These are phyloP conservation scores for Leptodermis oblonga DNA, from an alignment of 257 asterid genomes.

Conservation along the genomic window DNA sequence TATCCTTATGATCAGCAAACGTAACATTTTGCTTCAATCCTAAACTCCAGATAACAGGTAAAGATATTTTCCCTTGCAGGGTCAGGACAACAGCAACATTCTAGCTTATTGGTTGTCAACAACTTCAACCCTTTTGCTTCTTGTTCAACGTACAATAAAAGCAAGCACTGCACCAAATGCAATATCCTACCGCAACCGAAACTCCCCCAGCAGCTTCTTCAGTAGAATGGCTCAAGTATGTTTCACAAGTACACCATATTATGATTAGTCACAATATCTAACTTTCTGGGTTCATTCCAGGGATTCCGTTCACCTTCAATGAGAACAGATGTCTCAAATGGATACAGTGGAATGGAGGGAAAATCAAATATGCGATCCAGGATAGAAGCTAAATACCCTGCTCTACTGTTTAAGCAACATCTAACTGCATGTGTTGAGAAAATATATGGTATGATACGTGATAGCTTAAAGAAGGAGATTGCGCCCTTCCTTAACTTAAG, in stretches of 20 bases:
- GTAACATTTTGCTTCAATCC: constrained; percentile 10
- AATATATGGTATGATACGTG: constrained; percentile 85
- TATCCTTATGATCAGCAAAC: neutral
- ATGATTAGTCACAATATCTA: constrained; percentile 11
- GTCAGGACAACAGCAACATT: constrained; percentile 51
- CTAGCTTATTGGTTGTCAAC: constrained; percentile 91
- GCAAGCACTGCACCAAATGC: constrained; percentile 59
- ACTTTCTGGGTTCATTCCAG: constrained; percentile 38
- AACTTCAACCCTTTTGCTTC: constrained; percentile 79
- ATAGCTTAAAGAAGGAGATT: constrained; percentile 82
- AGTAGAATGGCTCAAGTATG: constrained; percentile 91
- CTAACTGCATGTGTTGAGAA: constrained; percentile 90
- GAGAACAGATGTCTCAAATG: constrained; percentile 70
- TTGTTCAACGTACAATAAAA: constrained; percentile 76
- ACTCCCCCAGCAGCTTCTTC: constrained; percentile 68
- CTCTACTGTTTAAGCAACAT: constrained; percentile 85
- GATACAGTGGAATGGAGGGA: constrained; percentile 91
- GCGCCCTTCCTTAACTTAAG: constrained; percentile 73
- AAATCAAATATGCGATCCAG: constrained; percentile 58
- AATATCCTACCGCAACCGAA: constrained; percentile 59
- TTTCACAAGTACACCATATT: constrained; percentile 20
- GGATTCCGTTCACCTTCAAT: constrained; percentile 62
- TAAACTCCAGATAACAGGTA: constrained; percentile 7
- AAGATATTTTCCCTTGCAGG: constrained; percentile 33
- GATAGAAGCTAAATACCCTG: constrained; percentile 90